Evolutionary conservation across 2,329 filamentous ascomycete species (phyloP).

Genomic region (Pleoardoris graminearum): DNA sequence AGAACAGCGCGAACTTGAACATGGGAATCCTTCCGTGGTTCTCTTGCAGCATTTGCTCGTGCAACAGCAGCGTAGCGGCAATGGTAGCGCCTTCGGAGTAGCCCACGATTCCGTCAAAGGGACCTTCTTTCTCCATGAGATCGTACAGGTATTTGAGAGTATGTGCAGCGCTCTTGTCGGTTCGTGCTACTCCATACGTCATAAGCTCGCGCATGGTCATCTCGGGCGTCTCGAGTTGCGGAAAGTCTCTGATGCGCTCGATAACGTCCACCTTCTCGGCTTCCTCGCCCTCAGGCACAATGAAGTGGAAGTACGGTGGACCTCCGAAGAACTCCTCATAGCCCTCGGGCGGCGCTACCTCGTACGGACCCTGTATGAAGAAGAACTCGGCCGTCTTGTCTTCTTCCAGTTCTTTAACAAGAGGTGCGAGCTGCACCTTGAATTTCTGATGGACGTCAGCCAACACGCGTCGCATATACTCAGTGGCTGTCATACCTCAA

Average conservation of each 20-base stretch:
- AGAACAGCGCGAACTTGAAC: constrained; percentile 54
- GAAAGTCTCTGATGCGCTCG: constrained; percentile 59
- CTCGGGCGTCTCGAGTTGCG: constrained; percentile 56
- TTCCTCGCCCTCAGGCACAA: constrained; percentile 24
- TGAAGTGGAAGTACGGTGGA: constrained; percentile 30
- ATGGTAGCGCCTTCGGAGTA: constrained; percentile 64
- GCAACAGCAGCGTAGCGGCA: constrained; percentile 49
- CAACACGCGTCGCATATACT: not conserved
- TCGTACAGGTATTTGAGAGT: constrained; percentile 27
- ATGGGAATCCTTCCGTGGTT: constrained; percentile 21
- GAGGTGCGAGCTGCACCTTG: constrained; percentile 31
- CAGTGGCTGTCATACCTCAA: constrained; percentile 21
- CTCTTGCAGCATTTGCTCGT: constrained; percentile 25
- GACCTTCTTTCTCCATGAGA: constrained; percentile 27
- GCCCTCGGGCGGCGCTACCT: constrained; percentile 26
- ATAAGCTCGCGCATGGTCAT: constrained; percentile 59
- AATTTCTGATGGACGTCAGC: constrained; percentile 22
- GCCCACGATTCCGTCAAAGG: constrained; percentile 60
- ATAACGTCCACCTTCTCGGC: constrained; percentile 26
- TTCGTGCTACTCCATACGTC: constrained; percentile 44
- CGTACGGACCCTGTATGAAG: constrained; percentile 32
- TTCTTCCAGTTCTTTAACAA: constrained; percentile 29
- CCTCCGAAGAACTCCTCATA: constrained; percentile 37
- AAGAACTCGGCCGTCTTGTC: constrained; percentile 26
- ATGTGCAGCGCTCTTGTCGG: constrained; percentile 26